Percentiles rank a stretch among this genome's conserved stretches.
Conservation (phyloP, 2,329 filamentous ascomycete species). For the Aspergillus ustus region DNA sequence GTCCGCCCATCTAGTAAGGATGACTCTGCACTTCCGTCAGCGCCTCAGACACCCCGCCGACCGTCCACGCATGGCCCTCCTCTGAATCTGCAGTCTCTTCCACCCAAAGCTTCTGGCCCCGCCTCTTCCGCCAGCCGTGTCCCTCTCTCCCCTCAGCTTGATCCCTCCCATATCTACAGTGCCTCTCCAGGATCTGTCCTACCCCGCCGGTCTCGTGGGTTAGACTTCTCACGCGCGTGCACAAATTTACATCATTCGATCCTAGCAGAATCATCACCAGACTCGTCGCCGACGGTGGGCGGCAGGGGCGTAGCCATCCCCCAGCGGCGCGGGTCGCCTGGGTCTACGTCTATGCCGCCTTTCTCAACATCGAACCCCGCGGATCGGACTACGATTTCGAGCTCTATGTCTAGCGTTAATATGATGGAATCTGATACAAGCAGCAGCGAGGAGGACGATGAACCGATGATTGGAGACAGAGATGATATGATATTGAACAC, state of each 20-base stretch:
- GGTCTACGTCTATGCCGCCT: conserved; percentile 60
- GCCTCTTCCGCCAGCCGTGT: conserved; percentile 60
- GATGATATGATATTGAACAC: conserved; percentile 79
- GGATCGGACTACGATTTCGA: conserved; percentile 74
- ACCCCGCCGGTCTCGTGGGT: conserved; percentile 82
- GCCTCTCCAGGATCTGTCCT: conserved; percentile 81
- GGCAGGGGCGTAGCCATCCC: conserved; percentile 68
- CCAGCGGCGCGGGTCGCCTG: conserved; percentile 64
- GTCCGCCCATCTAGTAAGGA: conserved; percentile 65
- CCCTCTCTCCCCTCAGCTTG: conserved; percentile 83
- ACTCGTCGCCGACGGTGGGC: conserved; percentile 85
- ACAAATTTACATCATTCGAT: conserved; percentile 96
- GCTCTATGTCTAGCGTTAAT: conserved; percentile 79
- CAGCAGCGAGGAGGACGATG: conserved; percentile 66
- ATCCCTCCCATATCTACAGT: conserved; percentile 81
- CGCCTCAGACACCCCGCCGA: conserved; percentile 74
- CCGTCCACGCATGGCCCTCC: conserved; percentile 70
- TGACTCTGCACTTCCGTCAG: conserved; percentile 61
- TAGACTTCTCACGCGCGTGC: conserved; percentile 91
- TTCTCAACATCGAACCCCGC: conserved; percentile 73
- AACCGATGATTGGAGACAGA: conserved; percentile 68
- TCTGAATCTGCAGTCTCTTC: conserved; percentile 72
- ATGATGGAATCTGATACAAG: conserved; percentile 81
- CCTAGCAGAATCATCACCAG: conserved; percentile 85
- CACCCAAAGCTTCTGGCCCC: conserved; percentile 55